Evolutionary conservation across 345 rosid species (phyloP).

Genomic region (Salix suchowensis): DNA sequence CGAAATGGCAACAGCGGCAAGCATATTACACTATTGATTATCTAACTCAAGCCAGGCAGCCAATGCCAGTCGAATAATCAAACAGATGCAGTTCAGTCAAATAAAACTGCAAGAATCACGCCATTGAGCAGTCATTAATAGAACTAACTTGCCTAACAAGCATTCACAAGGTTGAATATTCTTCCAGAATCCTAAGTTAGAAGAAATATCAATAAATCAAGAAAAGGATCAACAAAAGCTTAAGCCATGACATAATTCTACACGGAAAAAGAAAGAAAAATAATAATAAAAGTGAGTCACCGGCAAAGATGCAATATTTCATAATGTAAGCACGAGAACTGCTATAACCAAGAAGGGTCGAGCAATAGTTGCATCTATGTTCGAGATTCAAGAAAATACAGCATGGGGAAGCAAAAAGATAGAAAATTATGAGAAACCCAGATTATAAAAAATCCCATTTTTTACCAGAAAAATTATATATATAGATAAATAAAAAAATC

Average conservation of each 20-base stretch:
- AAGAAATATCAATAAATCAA: neutral
- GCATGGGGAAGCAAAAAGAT: neutral
- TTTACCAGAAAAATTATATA: neutral
- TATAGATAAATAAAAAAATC: neutral
- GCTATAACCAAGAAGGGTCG: neutral
- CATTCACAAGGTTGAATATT: neutral
- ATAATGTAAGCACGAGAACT: neutral
- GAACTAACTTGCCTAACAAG: conserved; percentile 22
- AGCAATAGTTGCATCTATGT: neutral
- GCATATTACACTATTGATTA: neutral
- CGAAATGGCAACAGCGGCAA: neutral
- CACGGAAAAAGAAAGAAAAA: neutral
- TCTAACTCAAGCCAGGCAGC: neutral
- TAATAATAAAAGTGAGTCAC: neutral
- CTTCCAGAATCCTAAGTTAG: neutral
- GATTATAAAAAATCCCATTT: neutral
- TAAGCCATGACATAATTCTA: no score
- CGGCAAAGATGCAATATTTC: neutral
- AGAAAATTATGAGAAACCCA: conserved; percentile 1
- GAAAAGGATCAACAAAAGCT: neutral
- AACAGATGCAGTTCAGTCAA: neutral
- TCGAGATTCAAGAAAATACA: neutral
- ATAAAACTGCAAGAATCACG: neutral
- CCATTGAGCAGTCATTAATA: neutral
- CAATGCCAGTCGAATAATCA: neutral